Evolutionary conservation across 2,329 filamentous ascomycete species (phyloP), one percentile per base, ranked within the genome.

Genomic region (Chaetomiaceae sp.): DNA sequence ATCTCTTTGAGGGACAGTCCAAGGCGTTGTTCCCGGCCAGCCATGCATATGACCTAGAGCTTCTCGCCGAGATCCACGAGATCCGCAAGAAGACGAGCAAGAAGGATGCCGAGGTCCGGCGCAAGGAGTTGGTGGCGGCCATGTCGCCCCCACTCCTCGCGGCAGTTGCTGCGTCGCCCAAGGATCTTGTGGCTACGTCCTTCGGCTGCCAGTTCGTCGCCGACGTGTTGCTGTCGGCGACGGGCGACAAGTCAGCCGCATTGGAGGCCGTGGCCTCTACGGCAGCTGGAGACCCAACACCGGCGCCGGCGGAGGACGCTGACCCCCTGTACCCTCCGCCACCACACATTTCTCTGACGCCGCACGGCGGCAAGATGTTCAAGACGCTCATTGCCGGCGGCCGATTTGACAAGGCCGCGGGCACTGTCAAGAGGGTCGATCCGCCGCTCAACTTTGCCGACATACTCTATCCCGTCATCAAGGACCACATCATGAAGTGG

Each of bases 351-450:
- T 80, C 83, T 23, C 75, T 80, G 63, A 78, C 80, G 34, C 67
- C 83, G 0, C 78, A 78, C 62, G 87, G 84, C 37, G 90, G 89
- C 15, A 86, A 90, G 55, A 87, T 96, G 85, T 80, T 97, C 64
- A 96, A 96, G 75, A 87, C 87, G 0, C 80, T 99, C 7, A 91
- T 96, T 22, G 86, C 90, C 51, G 94, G 94, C 38, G 94, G 95
- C 23, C 85, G 84, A 54, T 99, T 88, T 67, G 90, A 97, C 70
- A 82, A 83, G 56, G 78, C 78, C 39, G 78, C 82, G 2, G 90
- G 90, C 71, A 83, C 78, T 52, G 72, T 94, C 40, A 80, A 87
- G 64, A 81, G 83, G 20, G 79, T 87, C 2, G 83, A 91, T 45
- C 90, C 91, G 15, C 80, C 88, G 7, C 77, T 97, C 52, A 80